Evolutionary conservation across 352 stramenopile genomes (phyloP), one percentile per base, ranked within the genome.

Genomic region (Globisporangium okanoganense): DNA sequence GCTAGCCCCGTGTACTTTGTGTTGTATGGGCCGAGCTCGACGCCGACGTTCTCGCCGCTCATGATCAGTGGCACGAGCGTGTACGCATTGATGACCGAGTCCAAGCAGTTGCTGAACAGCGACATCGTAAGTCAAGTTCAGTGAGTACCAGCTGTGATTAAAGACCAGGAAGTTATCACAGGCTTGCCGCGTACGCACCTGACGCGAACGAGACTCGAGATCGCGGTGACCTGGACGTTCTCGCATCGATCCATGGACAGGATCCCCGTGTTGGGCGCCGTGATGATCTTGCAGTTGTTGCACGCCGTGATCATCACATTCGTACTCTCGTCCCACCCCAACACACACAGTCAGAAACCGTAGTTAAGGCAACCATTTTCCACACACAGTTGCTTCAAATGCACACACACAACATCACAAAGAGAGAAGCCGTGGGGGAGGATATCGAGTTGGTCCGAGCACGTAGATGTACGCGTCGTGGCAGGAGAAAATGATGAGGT

Each of bases 21-120:
- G 70, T 98, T 98, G 87, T 98, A 98, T 2, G 96, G 96, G 16
- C 94, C 96, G 52, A 99, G 87, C 60, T 97, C 82, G 61, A 97
- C 96, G 25, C 83, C 92, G 2, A 97, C 82, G 75, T 98, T 98
- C 70, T 99, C 96, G 27, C 96, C 96, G 12, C 92, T 94, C 51
- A 98, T 80, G 64, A 99, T 87, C 41, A 97, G 73, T 20, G 90
- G 90, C 43, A 75, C 87, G 10, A 95, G 80, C 8, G 95, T 97
- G 72, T 98, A 99, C 24, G 96, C 70, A 62, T 93, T 97, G 50
- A 98, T 81, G 0, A 87, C 71, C 8, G 91, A 95, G 66, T 99
- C 95, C 55, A 96, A 83, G 50, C 90, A 98, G 78, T 98, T 99
- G 69, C 85, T 97, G 18, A 13, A 54, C n/a, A 58, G 12, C 7